These are phyloP conservation scores for Pachyrhizus erosus DNA, from an alignment of 306 rosid genomes.

Conservation along the genomic window DNA sequence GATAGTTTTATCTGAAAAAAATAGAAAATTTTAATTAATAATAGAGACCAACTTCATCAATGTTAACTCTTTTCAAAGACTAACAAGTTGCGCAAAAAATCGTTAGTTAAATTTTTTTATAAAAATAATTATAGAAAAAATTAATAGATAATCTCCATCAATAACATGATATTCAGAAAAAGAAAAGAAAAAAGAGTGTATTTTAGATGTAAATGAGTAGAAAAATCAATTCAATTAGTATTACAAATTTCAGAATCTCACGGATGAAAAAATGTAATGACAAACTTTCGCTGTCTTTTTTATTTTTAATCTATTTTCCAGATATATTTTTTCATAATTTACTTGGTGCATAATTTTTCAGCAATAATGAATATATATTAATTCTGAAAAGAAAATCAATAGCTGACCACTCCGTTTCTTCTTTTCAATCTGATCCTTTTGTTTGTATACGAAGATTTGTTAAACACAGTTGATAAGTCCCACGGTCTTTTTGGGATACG, in stretches of 20 bases:
- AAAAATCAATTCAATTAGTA: not conserved
- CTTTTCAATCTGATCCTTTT: conserved; percentile 27
- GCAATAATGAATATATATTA: not conserved
- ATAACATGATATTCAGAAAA: too few species aligned
- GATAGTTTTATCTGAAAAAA: not conserved
- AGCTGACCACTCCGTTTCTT: conserved; percentile 33
- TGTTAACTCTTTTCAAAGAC: not conserved
- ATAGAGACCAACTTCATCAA: not conserved
- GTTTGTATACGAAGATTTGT: conserved; percentile 39
- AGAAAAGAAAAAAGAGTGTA: too few species aligned
- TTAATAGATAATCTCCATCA: too few species aligned
- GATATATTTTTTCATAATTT: conserved; percentile 34
- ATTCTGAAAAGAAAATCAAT: not conserved
- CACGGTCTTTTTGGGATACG: not conserved
- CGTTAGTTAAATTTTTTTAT: too few species aligned
- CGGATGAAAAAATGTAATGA: conserved; percentile 9
- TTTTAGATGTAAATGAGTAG: not conserved
- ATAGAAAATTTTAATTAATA: not conserved
- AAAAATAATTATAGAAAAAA: too few species aligned
- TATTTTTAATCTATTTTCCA: not conserved
- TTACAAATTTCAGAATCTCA: not conserved
- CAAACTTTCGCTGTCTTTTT: conserved; percentile 37
- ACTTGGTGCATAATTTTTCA: conserved; percentile 58
- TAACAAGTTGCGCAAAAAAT: too few species aligned
- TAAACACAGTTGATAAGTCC: conserved; percentile 25